A percentile compares a stretch with the other conserved stretches of the same genome.
These are phyloP conservation scores for Colletotrichum liriopes DNA, from an alignment of 2,329 filamentous ascomycete genomes.

Conservation along the genomic window DNA sequence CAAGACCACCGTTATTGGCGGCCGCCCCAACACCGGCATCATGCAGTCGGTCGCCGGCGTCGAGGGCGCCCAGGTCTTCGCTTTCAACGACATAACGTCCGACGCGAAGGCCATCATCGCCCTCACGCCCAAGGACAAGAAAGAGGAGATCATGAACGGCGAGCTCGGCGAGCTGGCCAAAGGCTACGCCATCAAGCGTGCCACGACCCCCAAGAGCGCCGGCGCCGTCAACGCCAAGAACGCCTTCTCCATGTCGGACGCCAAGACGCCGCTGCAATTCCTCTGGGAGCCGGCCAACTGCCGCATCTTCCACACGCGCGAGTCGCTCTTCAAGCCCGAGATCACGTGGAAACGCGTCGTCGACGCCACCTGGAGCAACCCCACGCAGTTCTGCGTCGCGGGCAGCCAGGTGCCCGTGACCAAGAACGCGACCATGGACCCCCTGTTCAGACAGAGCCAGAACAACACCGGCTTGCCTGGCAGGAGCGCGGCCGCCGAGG, in stretches of 20 bases:
- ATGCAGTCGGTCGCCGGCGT: constrained; percentile 67
- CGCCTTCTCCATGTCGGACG: constrained; percentile 50
- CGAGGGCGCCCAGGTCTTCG: constrained; percentile 60
- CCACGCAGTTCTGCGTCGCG: constrained; percentile 51
- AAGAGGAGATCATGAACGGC: constrained; percentile 42
- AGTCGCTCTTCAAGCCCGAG: constrained; percentile 58
- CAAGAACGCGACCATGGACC: constrained; percentile 42
- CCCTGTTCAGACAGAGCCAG: constrained; percentile 41
- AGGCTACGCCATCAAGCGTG: constrained; percentile 53
- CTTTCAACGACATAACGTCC: constrained; percentile 49
- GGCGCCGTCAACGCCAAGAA: constrained; percentile 56
- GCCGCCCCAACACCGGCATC: constrained; percentile 57
- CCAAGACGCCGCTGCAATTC: constrained; percentile 61
- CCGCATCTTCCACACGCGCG: constrained; percentile 62
- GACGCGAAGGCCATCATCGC: constrained; percentile 48
- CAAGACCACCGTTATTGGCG: constrained; percentile 65
- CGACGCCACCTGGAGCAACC: constrained; percentile 55
- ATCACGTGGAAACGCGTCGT: constrained; percentile 58
- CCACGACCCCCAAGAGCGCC: constrained; percentile 44
- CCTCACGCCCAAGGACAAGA: constrained; percentile 44
- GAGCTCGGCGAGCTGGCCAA: constrained; percentile 52
- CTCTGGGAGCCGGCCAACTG: constrained; percentile 62
- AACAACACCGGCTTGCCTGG: constrained; percentile 32
- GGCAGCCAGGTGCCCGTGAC: constrained; percentile 49
- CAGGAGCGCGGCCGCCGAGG: constrained; percentile 6